These are phyloP conservation scores for Globisporangium paroecandrum DNA, from an alignment of 352 stramenopile species.

Conservation along the genomic window DNA sequence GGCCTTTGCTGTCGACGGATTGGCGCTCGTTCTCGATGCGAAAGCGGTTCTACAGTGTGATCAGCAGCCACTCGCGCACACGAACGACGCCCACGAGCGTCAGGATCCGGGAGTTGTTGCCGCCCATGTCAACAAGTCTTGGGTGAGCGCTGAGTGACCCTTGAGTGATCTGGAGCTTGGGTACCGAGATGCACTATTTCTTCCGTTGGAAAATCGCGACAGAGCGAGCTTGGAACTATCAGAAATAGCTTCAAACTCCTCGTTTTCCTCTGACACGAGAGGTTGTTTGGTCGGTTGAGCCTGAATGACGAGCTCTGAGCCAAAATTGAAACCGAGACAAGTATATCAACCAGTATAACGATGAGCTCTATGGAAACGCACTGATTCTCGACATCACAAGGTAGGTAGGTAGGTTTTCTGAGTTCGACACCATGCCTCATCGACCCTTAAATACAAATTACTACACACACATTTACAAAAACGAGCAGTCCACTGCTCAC, in stretches of 20 bases:
- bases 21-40: conserved; percentile 3
- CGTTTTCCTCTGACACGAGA: not conserved
- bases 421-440: not conserved
- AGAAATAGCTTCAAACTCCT: not conserved
- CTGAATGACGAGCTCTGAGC: no score
- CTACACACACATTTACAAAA: not conserved
- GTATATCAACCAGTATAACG: no score
- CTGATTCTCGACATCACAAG: not conserved
- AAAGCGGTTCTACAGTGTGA: conserved; percentile 24
- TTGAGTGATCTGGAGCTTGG: not conserved
- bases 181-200: not conserved
- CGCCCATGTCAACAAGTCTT: conserved; percentile 24
- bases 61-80: conserved; percentile 33
- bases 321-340: no score
- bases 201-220: not conserved
- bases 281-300: no score
- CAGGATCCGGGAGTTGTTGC: conserved; percentile 25
- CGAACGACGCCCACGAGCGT: conserved; percentile 25
- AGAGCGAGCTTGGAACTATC: not conserved
- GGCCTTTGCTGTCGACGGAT: not conserved
- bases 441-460: not conserved
- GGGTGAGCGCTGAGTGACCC: not conserved
- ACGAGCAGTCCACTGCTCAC: not conserved
- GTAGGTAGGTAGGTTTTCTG: not conserved
- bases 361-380: not conserved